Conservation (phyloP, 1,284 basidiomycete genomes). For the Mixia osmundae region DNA sequence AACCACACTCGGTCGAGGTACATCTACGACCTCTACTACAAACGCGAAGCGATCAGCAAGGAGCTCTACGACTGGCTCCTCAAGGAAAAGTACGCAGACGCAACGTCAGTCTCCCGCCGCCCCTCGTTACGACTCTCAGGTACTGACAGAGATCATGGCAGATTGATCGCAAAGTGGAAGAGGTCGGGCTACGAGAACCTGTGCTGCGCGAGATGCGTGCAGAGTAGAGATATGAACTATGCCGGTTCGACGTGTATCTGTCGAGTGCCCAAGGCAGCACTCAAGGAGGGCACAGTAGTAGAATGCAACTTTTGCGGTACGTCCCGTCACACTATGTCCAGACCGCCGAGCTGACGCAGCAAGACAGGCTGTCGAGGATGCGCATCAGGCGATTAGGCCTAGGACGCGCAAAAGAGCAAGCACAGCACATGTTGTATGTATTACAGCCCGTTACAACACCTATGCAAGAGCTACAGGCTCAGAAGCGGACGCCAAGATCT, state of each 20-base stretch:
- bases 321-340: neutral
- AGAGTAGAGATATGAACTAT: constrained; percentile 34
- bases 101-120: constrained; percentile 43
- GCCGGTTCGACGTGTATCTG: constrained; percentile 98
- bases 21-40: constrained; percentile 97
- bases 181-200: constrained; percentile 95
- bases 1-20: constrained; percentile 78
- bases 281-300: constrained; percentile 77
- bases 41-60: constrained; percentile 78
- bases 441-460: too few species aligned
- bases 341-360: neutral
- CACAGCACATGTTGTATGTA: too few species aligned
- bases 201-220: constrained; percentile 91
- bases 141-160: constrained; percentile 20
- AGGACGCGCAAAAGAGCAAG: too few species aligned
- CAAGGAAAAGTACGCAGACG: constrained; percentile 92
- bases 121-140: neutral
- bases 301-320: constrained; percentile 17
- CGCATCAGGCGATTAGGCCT: too few species aligned
- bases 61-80: constrained; percentile 95
- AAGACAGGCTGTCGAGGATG: too few species aligned
- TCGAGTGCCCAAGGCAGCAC: constrained; percentile 79
- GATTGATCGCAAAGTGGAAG: constrained; percentile 98
- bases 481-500: too few species aligned
- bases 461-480: too few species aligned